Percentiles rank a stretch among this genome's conserved stretches.
phyloP scores from a whole-genome alignment of 129 eudicot species.

The Heracleum sosnowskyi region DNA sequence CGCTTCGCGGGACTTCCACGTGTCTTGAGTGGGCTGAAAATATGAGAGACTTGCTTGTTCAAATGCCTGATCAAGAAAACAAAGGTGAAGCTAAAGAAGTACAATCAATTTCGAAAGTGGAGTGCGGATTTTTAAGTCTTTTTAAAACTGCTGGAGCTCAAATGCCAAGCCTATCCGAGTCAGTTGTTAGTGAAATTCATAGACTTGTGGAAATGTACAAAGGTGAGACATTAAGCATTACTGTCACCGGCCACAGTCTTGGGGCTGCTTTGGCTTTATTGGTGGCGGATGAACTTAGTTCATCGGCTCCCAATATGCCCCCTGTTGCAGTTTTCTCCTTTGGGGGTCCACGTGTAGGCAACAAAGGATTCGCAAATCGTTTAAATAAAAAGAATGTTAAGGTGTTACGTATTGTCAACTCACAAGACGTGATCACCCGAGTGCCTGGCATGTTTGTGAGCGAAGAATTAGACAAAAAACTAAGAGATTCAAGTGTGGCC shows the following conservation, averaged over 20 bases:
- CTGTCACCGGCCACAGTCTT: constrained; percentile 14
- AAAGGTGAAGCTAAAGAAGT: not conserved
- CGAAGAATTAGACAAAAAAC: not conserved
- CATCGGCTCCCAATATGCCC: not conserved
- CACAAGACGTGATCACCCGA: constrained; percentile 15
- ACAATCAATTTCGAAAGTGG: constrained; percentile 9
- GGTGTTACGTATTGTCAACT: constrained; percentile 18
- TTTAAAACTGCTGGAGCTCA: constrained; percentile 13
- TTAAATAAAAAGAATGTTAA: not conserved
- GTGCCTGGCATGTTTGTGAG: constrained; percentile 16
- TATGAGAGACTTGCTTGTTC: constrained; percentile 22
- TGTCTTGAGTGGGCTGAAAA: constrained; percentile 36
- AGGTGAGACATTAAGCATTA: constrained; percentile 9
- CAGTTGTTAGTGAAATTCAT: not conserved
- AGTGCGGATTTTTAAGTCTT: constrained; percentile 14
- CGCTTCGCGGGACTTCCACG: constrained; percentile 32
- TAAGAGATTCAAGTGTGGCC: not conserved
- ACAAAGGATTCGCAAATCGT: constrained; percentile 15
- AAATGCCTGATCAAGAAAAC: constrained; percentile 1
- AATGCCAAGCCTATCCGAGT: constrained; percentile 2
- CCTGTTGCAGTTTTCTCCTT: constrained; percentile 14
- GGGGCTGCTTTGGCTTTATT: constrained; percentile 13
- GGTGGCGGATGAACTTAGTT: constrained; percentile 6
- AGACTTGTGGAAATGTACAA: constrained; percentile 8
- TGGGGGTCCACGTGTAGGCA: constrained; percentile 17